A percentile compares a stretch with the other conserved stretches of the same genome.
These are phyloP conservation scores for Arachis stenosperma DNA, from an alignment of 306 rosid species.

Conservation along the genomic window DNA sequence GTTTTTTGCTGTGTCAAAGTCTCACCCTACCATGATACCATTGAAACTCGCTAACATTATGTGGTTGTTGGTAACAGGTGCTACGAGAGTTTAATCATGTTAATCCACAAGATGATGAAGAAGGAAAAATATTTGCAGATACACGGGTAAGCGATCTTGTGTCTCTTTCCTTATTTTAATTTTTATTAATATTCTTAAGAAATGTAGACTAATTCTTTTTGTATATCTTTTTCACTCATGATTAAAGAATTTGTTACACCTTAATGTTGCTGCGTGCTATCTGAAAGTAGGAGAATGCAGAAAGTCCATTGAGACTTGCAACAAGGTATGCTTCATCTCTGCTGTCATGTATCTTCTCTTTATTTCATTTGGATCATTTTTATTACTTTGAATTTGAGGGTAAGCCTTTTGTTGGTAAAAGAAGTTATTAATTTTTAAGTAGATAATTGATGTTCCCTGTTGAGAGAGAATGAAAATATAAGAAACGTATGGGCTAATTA, in stretches of 20 bases:
- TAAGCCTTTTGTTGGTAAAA: conserved; percentile 14
- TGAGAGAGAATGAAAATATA: too few relatives aligned
- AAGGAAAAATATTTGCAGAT: conserved; percentile 78
- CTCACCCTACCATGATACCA: conserved; percentile 26
- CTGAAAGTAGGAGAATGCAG: conserved; percentile 84
- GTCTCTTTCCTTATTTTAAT: conserved; percentile 5
- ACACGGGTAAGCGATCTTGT: conserved; percentile 67
- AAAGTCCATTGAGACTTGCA: conserved; percentile 90
- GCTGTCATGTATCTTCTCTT: conserved; percentile 16
- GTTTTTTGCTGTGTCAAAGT: neutral
- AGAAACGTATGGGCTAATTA: neutral
- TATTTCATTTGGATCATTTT: conserved; percentile 21
- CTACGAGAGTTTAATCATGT: conserved; percentile 98
- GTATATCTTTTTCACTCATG: conserved; percentile 19
- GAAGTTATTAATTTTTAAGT: neutral
- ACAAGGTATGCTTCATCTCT: conserved; percentile 60
- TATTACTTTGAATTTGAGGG: conserved; percentile 14
- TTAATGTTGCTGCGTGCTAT: conserved; percentile 89
- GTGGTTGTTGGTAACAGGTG: conserved; percentile 61
- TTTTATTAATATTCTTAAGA: conserved; percentile 2
- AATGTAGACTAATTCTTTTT: conserved; percentile 39
- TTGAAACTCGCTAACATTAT: conserved; percentile 41
- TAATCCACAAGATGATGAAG: conserved; percentile 96
- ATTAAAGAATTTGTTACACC: conserved; percentile 79
- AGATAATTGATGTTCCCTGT: too few relatives aligned